These are phyloP conservation scores for Sporisorium scitamineum DNA, from an alignment of 1,284 basidiomycete species.

Conservation along the genomic window DNA sequence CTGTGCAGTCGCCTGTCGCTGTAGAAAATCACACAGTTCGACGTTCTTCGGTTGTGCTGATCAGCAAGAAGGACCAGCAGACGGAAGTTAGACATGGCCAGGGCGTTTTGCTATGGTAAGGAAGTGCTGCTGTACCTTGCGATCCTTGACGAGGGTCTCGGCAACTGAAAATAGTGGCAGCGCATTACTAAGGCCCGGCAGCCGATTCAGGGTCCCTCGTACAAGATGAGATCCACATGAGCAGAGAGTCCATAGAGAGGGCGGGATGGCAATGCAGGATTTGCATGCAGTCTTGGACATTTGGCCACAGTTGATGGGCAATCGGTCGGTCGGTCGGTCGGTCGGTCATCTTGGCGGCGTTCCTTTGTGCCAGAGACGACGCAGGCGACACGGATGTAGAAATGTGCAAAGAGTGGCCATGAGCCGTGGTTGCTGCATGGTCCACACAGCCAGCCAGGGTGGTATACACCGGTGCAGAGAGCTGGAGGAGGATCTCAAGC, in stretches of 20 bases:
- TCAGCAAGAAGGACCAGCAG: neutral
- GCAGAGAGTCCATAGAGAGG: too few relatives aligned
- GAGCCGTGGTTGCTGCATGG: neutral
- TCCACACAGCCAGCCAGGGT: neutral
- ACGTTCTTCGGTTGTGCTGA: too few relatives aligned
- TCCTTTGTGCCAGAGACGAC: neutral
- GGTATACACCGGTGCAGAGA: too few relatives aligned
- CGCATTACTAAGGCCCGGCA: conserved; percentile 23
- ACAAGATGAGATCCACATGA: conserved; percentile 1
- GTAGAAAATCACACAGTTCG: neutral
- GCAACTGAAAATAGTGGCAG: conserved; percentile 20
- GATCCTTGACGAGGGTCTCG: conserved; percentile 30
- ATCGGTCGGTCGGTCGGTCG: neutral
- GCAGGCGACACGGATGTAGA: neutral
- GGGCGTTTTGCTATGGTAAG: conserved; percentile 15
- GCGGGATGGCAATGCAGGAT: neutral
- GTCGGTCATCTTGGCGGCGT: conserved; percentile 3
- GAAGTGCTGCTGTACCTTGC: conserved; percentile 14
- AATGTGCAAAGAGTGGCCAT: neutral
- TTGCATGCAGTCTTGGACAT: neutral
- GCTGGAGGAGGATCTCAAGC: neutral
- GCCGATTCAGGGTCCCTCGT: conserved; percentile 22
- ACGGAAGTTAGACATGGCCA: neutral
- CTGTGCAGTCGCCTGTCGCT: neutral
- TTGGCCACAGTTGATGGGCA: neutral